phyloP scores from a whole-genome alignment of 192 early-diverging fungal species.

The Entomortierella parvispora region DNA sequence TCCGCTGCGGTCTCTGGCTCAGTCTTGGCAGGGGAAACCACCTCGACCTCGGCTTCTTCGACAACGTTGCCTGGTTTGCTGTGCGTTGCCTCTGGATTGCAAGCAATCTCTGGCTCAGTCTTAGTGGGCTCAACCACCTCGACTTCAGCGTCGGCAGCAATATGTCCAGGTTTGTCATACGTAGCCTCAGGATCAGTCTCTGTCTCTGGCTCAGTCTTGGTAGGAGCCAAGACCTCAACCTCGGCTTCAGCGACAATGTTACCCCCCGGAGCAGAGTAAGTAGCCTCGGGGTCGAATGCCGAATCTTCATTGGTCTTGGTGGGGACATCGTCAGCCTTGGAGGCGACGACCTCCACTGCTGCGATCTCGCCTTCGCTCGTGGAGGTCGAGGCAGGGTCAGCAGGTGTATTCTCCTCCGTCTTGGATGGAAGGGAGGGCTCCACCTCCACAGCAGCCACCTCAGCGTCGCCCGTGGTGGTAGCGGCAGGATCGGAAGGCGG shows the following conservation, averaged over 20 bases:
- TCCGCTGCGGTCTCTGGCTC: background rate
- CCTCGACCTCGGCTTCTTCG: too few species aligned
- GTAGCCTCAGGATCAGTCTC: background rate
- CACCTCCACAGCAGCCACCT: background rate
- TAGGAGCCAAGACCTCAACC: background rate
- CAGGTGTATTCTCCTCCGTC: background rate
- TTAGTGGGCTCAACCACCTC: too few species aligned
- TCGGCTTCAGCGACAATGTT: background rate
- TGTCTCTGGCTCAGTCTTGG: background rate
- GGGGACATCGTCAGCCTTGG: too few species aligned
- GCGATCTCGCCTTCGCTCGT: background rate
- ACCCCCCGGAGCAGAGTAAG: background rate
- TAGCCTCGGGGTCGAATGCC: background rate
- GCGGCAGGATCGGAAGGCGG: background rate
- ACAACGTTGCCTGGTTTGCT: too few species aligned
- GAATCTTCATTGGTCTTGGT: background rate
- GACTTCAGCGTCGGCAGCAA: background rate
- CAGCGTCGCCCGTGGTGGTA: background rate
- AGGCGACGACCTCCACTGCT: background rate
- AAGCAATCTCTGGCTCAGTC: too few species aligned
- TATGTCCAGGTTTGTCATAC: background rate
- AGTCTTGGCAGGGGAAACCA: too few species aligned
- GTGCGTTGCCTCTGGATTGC: too few species aligned
- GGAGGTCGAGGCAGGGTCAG: background rate
- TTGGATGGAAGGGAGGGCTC: conserved; percentile 3